Evolutionary conservation across 768 basidiomycete genomes (phyloP), one percentile per base, ranked within the genome.

Genomic region (Tylopilus plumbeoviolaceoides): DNA sequence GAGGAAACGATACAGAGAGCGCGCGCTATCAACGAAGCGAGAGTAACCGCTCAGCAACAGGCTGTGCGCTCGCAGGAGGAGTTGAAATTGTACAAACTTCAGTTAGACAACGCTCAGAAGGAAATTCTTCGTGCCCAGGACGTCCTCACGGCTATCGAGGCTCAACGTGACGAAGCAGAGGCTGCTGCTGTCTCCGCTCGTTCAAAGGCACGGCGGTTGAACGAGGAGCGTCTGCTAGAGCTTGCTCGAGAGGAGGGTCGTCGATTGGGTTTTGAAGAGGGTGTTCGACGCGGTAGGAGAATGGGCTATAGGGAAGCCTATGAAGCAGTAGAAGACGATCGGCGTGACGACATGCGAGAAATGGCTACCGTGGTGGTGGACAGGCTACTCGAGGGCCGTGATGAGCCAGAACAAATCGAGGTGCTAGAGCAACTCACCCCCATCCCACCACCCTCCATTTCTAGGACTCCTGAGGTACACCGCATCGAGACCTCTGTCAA

Each of bases 91-190:
- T 85, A 83, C 61, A 84, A 81, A 61, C 45, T 78, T 1, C 81
- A 84, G 70, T 66, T 84, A 25, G 78, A 80, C 17, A 70, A 75
- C 31, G 84, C 84, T 15, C 82, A 85, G 57, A 72, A 71, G 70
- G 82, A 85, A 59, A 82, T 85, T 38, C 62, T 69, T 21, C 73
- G 75, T 33, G 83, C 83, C 0, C 82, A 85, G 55, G 71, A 75
- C 4, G 71, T 80, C 5, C 73, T 84, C 11, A 69, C 74, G 30
- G 68, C 73, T 18, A 69, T 82, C 5, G 78, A 82, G 45, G 67
- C 68, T 0, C 75, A 81, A 40, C 73, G 79, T 2, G 69, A 72
- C 12, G 72, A 76, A 2, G 81, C 81, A 0, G 80, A 83, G 55
- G 68, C 73, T 6, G 71, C 75, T 35, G 77, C 78, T 0, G 65